Conservation (phyloP, 768 basidiomycete genomes). For the Collybia sp. region DNA sequence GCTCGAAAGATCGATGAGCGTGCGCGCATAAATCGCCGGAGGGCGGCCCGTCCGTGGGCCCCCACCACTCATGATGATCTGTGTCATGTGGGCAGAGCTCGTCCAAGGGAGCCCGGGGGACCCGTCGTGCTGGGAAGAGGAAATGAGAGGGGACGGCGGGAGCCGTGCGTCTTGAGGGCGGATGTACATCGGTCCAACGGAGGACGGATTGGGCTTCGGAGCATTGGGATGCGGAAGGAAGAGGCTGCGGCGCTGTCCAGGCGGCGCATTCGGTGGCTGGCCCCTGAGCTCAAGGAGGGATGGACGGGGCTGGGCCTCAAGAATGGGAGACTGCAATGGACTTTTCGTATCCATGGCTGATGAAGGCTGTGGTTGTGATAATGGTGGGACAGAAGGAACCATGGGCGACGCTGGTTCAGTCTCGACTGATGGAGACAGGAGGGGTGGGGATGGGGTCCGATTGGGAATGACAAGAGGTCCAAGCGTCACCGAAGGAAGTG, state of each 20-base stretch:
- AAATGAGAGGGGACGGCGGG: constrained; percentile 7
- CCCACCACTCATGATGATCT: constrained; percentile 18
- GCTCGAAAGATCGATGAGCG: constrained; percentile 41
- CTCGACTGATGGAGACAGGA: too few species aligned
- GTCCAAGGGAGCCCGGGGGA: too few species aligned
- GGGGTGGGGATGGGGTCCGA: too few species aligned
- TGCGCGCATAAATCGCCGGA: constrained; percentile 57
- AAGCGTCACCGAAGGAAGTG: not conserved
- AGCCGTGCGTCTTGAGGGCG: constrained; percentile 19
- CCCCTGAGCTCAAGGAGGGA: constrained; percentile 25
- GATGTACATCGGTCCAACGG: constrained; percentile 58
- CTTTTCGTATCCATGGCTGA: constrained; percentile 6
- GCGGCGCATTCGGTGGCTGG: too few species aligned
- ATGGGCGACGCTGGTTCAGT: too few species aligned
- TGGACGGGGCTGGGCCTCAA: too few species aligned
- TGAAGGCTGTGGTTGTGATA: constrained; percentile 4
- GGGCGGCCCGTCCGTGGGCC: constrained; percentile 3
- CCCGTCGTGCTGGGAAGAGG: too few species aligned
- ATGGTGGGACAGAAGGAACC: constrained; percentile 12
- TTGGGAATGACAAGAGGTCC: too few species aligned
- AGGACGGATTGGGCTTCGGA: constrained; percentile 27
- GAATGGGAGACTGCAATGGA: too few species aligned
- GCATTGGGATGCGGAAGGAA: too few species aligned
- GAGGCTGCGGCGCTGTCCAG: constrained; percentile 29
- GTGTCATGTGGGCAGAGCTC: constrained; percentile 20